These are phyloP conservation scores for Kalmusia sp. DNA, from an alignment of 2,329 filamentous ascomycete species.

Conservation along the genomic window DNA sequence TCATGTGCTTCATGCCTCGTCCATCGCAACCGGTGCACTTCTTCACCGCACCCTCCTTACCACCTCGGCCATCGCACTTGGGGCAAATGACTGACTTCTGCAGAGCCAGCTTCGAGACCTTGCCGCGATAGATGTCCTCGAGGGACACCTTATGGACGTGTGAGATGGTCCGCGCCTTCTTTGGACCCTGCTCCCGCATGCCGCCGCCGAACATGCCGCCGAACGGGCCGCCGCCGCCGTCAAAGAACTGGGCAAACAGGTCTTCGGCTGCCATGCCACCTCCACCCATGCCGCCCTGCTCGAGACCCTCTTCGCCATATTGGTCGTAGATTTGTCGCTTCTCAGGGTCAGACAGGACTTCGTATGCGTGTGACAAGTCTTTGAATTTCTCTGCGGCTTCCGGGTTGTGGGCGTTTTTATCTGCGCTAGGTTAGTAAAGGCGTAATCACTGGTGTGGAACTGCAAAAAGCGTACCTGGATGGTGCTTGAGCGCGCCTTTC, in stretches of 20 bases:
- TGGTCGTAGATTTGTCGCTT: slow-evolving; percentile 95
- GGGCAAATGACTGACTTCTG: slow-evolving; percentile 98
- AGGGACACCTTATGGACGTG: slow-evolving; percentile 98
- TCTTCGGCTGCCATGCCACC: slow-evolving; percentile 95
- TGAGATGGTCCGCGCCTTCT: slow-evolving; percentile 93
- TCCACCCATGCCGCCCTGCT: slow-evolving; percentile 78
- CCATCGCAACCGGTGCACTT: slow-evolving; percentile 91
- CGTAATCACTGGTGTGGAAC: slow-evolving; percentile 10
- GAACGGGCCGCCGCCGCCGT: slow-evolving; percentile 72
- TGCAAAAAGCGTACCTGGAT: slow-evolving; percentile 69
- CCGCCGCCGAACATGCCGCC: slow-evolving; percentile 67
- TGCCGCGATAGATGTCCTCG: slow-evolving; percentile 97
- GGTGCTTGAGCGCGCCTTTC: slow-evolving; percentile 80
- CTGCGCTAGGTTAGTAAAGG: slow-evolving; percentile 55
- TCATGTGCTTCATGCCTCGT: slow-evolving; percentile 99
- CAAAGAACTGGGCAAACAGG: slow-evolving; percentile 96
- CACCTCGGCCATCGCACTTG: slow-evolving; percentile 91
- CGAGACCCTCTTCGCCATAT: slow-evolving; percentile 95
- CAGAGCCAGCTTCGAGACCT: slow-evolving; percentile 94
- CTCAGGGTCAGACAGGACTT: slow-evolving; percentile 88
- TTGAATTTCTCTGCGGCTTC: slow-evolving; percentile 98
- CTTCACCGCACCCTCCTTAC: slow-evolving; percentile 97
- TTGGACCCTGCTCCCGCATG: slow-evolving; percentile 80
- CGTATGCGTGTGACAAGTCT: slow-evolving; percentile 93
- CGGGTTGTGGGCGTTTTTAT: slow-evolving; percentile 96